Evolutionary conservation across 352 stramenopile species (phyloP).

Genomic region (Globisporangium iwayamae): DNA sequence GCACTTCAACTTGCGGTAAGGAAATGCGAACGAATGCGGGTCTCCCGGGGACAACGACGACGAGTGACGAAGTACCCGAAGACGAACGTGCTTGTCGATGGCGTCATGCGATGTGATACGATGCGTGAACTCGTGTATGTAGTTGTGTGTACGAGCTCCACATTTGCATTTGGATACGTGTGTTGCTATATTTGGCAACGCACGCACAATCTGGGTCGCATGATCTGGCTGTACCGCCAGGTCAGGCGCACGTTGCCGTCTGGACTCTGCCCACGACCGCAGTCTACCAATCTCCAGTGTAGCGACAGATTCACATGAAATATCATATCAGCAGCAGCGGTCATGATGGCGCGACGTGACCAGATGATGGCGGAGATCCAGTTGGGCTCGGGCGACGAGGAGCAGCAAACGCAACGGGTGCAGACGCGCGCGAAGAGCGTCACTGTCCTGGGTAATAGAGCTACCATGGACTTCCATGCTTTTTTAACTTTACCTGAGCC

Average conservation of each 20-base stretch:
- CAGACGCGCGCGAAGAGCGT: neutral
- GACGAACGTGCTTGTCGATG: neutral
- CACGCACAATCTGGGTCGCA: neutral
- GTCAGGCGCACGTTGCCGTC: too few species aligned
- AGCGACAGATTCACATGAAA: neutral
- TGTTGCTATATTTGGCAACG: neutral
- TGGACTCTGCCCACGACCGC: too few species aligned
- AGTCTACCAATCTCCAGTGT: neutral
- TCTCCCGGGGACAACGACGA: neutral
- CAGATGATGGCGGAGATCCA: conserved; percentile 14
- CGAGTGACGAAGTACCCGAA: neutral
- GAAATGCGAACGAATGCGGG: neutral
- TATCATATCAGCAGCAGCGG: neutral
- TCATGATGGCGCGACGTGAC: conserved; percentile 8
- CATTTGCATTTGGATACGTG: too few species aligned
- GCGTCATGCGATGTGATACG: neutral
- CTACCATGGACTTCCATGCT: too few species aligned
- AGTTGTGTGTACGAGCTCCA: neutral
- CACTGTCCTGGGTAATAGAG: too few species aligned
- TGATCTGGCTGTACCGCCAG: too few species aligned
- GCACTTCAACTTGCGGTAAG: conserved; percentile 6
- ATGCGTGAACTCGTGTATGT: neutral
- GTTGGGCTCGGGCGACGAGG: conserved; percentile 3
- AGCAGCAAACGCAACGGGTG: conserved; percentile 1
- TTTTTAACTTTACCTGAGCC: neutral